Evolutionary conservation across 352 stramenopile species (phyloP), one percentile per base, ranked within the genome.

Genomic region (Phytophthora capsici): DNA sequence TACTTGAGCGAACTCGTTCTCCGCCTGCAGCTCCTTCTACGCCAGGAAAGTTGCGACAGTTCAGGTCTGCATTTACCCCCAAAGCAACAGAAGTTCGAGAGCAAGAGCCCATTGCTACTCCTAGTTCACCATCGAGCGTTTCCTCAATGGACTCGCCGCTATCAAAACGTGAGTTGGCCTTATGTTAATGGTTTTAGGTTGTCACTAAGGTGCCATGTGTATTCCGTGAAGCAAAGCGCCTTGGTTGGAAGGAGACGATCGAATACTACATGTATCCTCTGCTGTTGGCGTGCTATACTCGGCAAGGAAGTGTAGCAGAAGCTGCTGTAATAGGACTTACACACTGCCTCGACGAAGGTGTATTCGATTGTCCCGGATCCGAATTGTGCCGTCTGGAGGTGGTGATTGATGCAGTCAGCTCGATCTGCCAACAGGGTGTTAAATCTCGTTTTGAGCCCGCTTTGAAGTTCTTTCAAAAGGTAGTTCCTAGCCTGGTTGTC

Each of bases 191-290:
- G 25, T 37, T 23, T 14, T 30, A 7, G 3, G 19, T 14, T 22
- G 17, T 49, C 9, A 28, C 32, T 63, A 23, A 63, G n/a, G 17
- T 48, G n/a, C 9, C 26, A 12, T 53, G 49, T 25, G 4, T 47
- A 38, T 55, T 59, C 9, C n/a, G 25, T 56, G 6, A 63, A 75
- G 62, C 55, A 26, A 66, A 59, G 58, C 5, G 44, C 34, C 23
- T 68, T 43, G 46, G 57, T 26, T 71, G 63, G 56, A 64, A 69
- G 16, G 67, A 75, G 36, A 71, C 69, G 9, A 52, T 83, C 2
- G 85, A 90, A 28, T 90, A 91, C 28, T 93, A 91, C 59, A 69
- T 94, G 48, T 96, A 85, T 48, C 84, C 85, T 32, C 50, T 94
- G n/a, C 55, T 95, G 12, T 30, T 93, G 10, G 82, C 84, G 4